Conservation (phyloP, 2,329 filamentous ascomycete species). For the Colletotrichum coccodes region DNA sequence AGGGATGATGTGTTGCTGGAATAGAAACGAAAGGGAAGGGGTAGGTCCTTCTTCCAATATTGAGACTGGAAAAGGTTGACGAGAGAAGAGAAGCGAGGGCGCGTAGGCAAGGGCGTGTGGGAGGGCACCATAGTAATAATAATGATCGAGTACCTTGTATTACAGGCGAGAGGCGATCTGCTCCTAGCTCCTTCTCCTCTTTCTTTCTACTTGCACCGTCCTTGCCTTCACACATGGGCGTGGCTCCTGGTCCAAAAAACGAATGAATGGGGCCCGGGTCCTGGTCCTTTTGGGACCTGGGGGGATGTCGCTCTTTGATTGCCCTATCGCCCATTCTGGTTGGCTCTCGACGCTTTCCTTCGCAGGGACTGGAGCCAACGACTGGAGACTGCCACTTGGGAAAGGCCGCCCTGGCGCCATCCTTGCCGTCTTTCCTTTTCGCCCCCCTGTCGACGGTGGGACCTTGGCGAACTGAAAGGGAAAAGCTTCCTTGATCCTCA, state of each 20-base stretch:
- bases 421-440: constrained; percentile 30
- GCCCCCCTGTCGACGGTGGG: constrained; percentile 12
- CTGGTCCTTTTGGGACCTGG: constrained; percentile 17
- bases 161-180: constrained; percentile 17
- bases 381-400: constrained; percentile 23
- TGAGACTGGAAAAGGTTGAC: constrained; percentile 15
- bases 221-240: not conserved
- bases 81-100: constrained; percentile 8
- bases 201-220: not conserved
- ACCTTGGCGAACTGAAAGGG: constrained; percentile 12
- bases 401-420: constrained; percentile 15
- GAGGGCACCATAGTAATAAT: constrained; percentile 27
- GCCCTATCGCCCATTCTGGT: constrained; percentile 20
- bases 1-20: not conserved
- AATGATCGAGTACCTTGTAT: not conserved
- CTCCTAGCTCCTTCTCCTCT: constrained; percentile 2
- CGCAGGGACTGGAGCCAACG: constrained; percentile 23
- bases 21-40: constrained; percentile 3
- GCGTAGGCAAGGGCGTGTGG: constrained; percentile 2
- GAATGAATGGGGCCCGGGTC: constrained; percentile 6
- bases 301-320: constrained; percentile 34
- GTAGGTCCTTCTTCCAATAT: constrained; percentile 11
- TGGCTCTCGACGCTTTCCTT: not conserved
- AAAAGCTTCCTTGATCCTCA: constrained; percentile 10
- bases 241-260: not conserved